phyloP scores from a whole-genome alignment of 2,329 filamentous ascomycete genomes.

The Alternaria gansuensis region DNA sequence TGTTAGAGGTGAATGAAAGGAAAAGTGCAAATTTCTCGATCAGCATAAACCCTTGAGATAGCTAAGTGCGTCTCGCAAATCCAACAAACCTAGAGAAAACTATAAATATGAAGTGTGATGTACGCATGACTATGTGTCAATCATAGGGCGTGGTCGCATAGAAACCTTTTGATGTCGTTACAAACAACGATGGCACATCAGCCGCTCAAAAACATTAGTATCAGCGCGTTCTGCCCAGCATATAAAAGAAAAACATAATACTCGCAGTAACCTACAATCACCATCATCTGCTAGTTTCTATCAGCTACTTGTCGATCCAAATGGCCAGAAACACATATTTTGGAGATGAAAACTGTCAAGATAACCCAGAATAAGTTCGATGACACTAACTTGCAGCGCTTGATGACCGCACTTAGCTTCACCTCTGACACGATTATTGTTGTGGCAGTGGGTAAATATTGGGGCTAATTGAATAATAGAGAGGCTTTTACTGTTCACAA shows the following conservation, averaged over 20 bases:
- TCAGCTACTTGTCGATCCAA: not conserved
- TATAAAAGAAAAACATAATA: not conserved
- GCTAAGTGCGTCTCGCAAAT: not conserved
- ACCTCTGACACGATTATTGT: not conserved
- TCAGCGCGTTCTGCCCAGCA: not conserved
- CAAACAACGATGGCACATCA: not conserved
- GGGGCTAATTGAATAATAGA: not conserved
- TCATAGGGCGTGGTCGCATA: not conserved
- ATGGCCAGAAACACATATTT: not conserved
- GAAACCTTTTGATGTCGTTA: not conserved
- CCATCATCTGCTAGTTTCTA: not conserved
- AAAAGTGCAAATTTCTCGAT: not conserved
- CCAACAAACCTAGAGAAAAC: not conserved
- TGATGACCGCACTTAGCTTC: not conserved
- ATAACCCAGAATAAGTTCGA: not conserved
- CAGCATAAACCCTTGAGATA: not conserved
- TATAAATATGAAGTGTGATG: not conserved
- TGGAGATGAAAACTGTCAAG: not conserved
- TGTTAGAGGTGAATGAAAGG: not conserved
- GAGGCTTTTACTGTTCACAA: not conserved
- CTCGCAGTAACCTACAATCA: not conserved
- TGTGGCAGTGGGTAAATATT: not conserved
- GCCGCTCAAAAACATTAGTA: not conserved
- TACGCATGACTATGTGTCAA: not conserved
- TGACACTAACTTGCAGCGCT: not conserved